Evolutionary conservation across 2,329 filamentous ascomycete genomes (phyloP), one percentile per base, ranked within the genome.

Genomic region (Sclerotinia borealis): DNA sequence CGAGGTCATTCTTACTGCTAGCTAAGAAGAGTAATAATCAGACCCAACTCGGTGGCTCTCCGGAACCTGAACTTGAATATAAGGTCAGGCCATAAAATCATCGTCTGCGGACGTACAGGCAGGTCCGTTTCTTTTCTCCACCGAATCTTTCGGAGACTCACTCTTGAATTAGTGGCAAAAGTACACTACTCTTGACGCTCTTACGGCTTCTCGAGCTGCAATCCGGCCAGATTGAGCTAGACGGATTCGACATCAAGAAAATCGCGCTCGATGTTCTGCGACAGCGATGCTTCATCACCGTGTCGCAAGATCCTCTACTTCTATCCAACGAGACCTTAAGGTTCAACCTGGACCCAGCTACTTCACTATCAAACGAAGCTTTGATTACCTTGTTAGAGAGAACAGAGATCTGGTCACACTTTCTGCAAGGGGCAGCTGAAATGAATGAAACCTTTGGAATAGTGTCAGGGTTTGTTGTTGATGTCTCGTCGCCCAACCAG

Each of bases 71-170:
- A 75, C 11, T 68, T 85, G 1, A 73, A 74, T 3, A 79, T 85
- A 49, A 62, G 74, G 6, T 69, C 79, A 0, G 82, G 82, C 0
- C 78, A 83, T 66, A 81, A 80, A 64, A 71, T 83, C 5, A 77
- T 79, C 4, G 72, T 85, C 7, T 83, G 80, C 49, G 83, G 84
- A 1, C 79, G 83, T 4, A 85, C 81, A 5, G 83, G 82, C n/a
- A 78, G 77, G 67, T 70, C 25, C 45, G 63, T 65, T 2, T 36
- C 19, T 59, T 5, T 13, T 5, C 15, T 45, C 4, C 27, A n/a
- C 43, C 15, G 4, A 37, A 37, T 17, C 17, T 4, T 10, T 17
- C 17, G 25, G 25, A 50, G 8, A 2, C 22, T 58, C 3, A 58
- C 11, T 4, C 37, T 36, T 3, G 36, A 10, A 25, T 9, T 31